Percentiles rank a stretch among this genome's conserved stretches.
Conservation (phyloP, 1,139 yeast species). For the Arxiozyma heterogenica region DNA sequence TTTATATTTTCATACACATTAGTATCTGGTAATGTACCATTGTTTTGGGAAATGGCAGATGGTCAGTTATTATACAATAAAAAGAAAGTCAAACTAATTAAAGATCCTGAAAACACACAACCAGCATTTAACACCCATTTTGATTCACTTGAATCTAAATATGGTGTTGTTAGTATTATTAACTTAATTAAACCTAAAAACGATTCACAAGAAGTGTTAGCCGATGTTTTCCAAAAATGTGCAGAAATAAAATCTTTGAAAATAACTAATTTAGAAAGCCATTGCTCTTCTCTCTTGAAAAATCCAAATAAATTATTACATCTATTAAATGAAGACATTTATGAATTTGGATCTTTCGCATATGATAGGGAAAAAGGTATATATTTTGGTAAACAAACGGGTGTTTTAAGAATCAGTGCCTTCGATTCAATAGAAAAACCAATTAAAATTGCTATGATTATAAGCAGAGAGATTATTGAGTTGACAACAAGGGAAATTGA, state of each 20-base stretch:
- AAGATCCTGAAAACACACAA: slow-evolving; percentile 56
- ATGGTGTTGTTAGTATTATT: slow-evolving; percentile 54
- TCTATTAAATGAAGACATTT: slow-evolving; percentile 39
- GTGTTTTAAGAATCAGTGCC: slow-evolving; percentile 56
- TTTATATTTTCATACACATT: slow-evolving; percentile 51
- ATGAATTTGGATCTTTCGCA: slow-evolving; percentile 58
- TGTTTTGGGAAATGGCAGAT: slow-evolving; percentile 49
- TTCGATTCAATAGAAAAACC: slow-evolving; percentile 60
- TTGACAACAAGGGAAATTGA: slow-evolving; percentile 49
- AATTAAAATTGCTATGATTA: slow-evolving; percentile 47
- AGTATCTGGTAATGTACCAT: slow-evolving; percentile 60
- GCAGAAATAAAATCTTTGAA: slow-evolving; percentile 27
- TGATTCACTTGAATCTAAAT: slow-evolving; percentile 47
- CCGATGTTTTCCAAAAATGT: slow-evolving; percentile 30
- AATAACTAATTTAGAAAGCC: slow-evolving; percentile 30
- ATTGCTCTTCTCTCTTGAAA: slow-evolving; percentile 30
- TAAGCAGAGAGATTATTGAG: slow-evolving; percentile 54
- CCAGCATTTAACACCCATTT: slow-evolving; percentile 58
- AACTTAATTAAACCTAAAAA: slow-evolving; percentile 39
- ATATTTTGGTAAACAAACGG: slow-evolving; percentile 58
- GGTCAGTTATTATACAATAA: slow-evolving; percentile 44
- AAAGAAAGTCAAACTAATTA: slow-evolving; percentile 41
- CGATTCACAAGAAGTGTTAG: slow-evolving; percentile 36
- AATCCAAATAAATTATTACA: slow-evolving; percentile 35
- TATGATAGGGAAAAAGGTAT: slow-evolving; percentile 41